phyloP scores from a whole-genome alignment of 2,329 filamentous ascomycete genomes.

The Talaromyces sp. region DNA sequence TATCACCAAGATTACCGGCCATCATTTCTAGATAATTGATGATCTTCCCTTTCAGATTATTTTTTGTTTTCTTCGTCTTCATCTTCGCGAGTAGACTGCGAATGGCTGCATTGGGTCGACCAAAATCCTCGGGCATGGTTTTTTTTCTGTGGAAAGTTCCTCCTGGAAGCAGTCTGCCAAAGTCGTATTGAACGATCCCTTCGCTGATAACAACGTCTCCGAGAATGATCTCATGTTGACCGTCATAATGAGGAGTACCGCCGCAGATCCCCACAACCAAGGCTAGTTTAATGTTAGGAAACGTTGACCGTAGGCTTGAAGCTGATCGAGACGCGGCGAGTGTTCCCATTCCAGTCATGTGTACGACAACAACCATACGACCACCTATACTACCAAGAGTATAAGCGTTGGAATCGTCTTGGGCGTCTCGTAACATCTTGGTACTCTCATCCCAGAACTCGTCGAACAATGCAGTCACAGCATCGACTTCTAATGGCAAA shows the following conservation, averaged over 20 bases:
- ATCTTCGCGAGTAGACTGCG: background rate
- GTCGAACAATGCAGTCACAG: conserved; percentile 5
- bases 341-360: conserved; percentile 22
- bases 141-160: conserved; percentile 6
- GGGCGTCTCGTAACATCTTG: background rate
- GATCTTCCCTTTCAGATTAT: background rate
- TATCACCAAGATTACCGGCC: background rate
- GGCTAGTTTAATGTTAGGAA: conserved; percentile 30
- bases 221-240: conserved; percentile 24
- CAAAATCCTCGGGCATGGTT: background rate
- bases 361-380: conserved; percentile 22
- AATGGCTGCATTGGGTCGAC: background rate
- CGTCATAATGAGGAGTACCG: conserved; percentile 28
- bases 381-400: conserved; percentile 19
- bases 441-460: conserved; percentile 2
- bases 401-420: conserved; percentile 16
- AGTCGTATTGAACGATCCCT: conserved; percentile 27
- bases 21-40: background rate
- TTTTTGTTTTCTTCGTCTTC: background rate
- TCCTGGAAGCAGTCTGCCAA: conserved; percentile 24
- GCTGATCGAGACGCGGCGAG: conserved; percentile 23
- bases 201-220: conserved; percentile 28
- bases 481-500: conserved; percentile 23
- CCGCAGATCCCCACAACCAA: conserved; percentile 45
- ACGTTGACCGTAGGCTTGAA: conserved; percentile 34